These are phyloP conservation scores for Calonectria naviculata DNA, from an alignment of 2,329 filamentous ascomycete genomes.

Conservation along the genomic window DNA sequence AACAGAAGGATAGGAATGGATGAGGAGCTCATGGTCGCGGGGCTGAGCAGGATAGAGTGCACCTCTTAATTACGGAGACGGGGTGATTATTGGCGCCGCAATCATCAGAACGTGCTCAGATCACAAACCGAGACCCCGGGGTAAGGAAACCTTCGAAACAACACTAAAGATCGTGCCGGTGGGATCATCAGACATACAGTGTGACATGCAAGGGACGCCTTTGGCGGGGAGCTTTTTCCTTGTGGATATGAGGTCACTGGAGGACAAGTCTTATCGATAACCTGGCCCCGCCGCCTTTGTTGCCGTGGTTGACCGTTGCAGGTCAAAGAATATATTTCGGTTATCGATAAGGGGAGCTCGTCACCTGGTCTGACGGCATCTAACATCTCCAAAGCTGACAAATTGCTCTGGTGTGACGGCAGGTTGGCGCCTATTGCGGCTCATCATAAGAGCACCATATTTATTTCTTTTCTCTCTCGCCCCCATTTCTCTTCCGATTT, in stretches of 20 bases:
- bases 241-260: conserved; percentile 9
- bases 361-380: not conserved
- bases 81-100: conserved; percentile 17
- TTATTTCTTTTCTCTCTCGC: conserved; percentile 7
- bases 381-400: conserved; percentile 29
- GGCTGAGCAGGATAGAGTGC: not conserved
- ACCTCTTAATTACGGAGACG: conserved; percentile 16
- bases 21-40: conserved; percentile 24
- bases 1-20: conserved; percentile 72
- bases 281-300: too few relatives aligned
- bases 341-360: conserved; percentile 15
- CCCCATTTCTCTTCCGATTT: conserved; percentile 8
- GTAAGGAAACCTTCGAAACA: not conserved
- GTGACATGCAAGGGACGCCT: not conserved
- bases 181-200: not conserved
- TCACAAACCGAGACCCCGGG: not conserved
- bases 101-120: not conserved
- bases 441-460: not conserved
- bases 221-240: conserved; percentile 6
- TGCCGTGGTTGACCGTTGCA: not conserved
- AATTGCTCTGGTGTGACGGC: conserved; percentile 36
- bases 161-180: not conserved
- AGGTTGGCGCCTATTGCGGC: conserved; percentile 4
- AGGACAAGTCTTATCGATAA: conserved; percentile 14
- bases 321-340: not conserved